Evolutionary conservation across 2,329 filamentous ascomycete genomes (phyloP), one percentile per base, ranked within the genome.

Genomic region (Pochonia chlamydosporia): DNA sequence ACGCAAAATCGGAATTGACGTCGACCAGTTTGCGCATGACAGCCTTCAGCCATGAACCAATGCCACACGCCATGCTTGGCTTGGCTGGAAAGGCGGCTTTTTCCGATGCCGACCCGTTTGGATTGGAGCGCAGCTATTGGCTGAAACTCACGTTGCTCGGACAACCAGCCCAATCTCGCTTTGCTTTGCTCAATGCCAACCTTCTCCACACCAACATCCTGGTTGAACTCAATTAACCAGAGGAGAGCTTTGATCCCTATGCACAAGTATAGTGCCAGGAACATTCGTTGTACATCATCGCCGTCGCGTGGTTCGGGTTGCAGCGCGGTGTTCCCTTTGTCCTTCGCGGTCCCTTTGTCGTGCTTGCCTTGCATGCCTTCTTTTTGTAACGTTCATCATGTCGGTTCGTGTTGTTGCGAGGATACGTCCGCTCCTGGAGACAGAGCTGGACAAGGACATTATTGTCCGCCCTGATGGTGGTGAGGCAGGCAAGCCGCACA

Each of bases 341-440:
- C 26, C 23, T 31, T 46, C 7, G 35, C 18, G n/a, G 35, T 39
- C 35, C 18, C 14, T 41, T 16, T 47, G 16, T 39, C 44, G 45
- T 23, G 48, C 42, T 49, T 55, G 41, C 47, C 28, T 31, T 49
- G 44, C 40, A 50, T 48, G 48, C 40, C 25, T 47, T 51, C 47
- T 49, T 49, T 52, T 44, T 33, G 36, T 33, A 18, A 25, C 30
- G 37, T 35, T 43, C 20, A 58, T 50, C 54, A 81, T 82, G 81
- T 78, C 76, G 51, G 88, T 96, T 56, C 79, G 89, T 62, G 91
- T 97, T 49, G 88, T 97, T 54, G 91, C 92, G 50, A 82, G 93
- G 56, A 87, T 99, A 59, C 85, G 92, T 58, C 92, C 92, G 44
- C 79, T 96, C 53, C 81, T 96, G 53, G 85, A 88, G 58, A 83